Evolutionary conservation across 352 stramenopile species (phyloP).

Genomic region (Phytophthora meadii): DNA sequence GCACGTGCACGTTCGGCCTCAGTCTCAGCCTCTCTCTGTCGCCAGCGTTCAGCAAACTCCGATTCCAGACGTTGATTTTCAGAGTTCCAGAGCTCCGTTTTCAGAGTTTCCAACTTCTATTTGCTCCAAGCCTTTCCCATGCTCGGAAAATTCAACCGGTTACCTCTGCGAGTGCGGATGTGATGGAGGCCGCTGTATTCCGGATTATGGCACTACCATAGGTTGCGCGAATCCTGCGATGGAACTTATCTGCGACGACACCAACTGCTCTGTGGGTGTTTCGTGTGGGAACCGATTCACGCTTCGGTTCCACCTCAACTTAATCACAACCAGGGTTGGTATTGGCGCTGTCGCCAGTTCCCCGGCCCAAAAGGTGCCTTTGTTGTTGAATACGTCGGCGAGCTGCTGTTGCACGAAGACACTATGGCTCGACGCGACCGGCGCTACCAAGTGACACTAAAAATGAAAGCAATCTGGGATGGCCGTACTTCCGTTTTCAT

Average conservation of each 20-base stretch:
- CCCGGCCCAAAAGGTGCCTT: not conserved
- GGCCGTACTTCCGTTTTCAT: not conserved
- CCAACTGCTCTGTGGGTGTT: not conserved
- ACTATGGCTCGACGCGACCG: not conserved
- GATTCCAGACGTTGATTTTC: too few species aligned
- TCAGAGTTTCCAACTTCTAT: too few species aligned
- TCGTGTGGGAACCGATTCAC: not conserved
- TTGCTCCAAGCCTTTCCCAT: too few species aligned
- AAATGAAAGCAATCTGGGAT: not conserved
- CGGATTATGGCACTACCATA: too few species aligned
- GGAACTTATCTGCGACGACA: constrained; percentile 3
- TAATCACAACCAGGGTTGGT: not conserved
- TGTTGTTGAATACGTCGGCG: not conserved
- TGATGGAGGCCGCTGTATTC: too few species aligned
- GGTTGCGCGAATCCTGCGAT: not conserved
- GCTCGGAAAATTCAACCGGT: too few species aligned
- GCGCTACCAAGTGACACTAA: not conserved
- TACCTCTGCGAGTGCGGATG: too few species aligned
- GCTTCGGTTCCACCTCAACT: not conserved
- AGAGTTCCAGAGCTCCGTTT: too few species aligned
- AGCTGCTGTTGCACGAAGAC: not conserved
- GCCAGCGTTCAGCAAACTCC: too few species aligned
- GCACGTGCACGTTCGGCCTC: too few species aligned
- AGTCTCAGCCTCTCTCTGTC: too few species aligned
- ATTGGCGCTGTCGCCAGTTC: not conserved